Percentiles rank a stretch among this genome's conserved stretches.
Conservation (phyloP, 441 rosid genomes). For the Gossypium trilobum region DNA sequence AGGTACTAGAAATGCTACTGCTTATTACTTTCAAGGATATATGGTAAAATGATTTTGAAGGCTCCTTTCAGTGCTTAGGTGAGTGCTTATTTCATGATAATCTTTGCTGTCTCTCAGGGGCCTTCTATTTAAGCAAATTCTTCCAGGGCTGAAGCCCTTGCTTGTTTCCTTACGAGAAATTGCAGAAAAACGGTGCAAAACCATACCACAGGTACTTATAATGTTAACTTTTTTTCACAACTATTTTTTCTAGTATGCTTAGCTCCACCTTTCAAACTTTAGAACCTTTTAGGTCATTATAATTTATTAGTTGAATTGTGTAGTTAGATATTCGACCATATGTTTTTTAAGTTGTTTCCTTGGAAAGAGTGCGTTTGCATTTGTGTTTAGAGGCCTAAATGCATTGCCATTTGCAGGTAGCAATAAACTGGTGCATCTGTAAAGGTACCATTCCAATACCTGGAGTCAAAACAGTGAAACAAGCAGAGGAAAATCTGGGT, state of each 20-base stretch:
- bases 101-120: slow-evolving; percentile 31
- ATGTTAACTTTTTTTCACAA: background rate
- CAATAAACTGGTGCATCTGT: slow-evolving; percentile 89
- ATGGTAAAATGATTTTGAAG: background rate
- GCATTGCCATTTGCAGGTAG: slow-evolving; percentile 35
- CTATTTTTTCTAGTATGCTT: background rate
- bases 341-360: background rate
- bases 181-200: slow-evolving; percentile 51
- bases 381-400: background rate
- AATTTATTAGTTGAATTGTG: background rate
- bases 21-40: background rate
- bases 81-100: background rate
- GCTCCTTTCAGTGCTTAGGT: background rate
- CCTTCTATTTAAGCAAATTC: slow-evolving; percentile 64
- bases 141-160: slow-evolving; percentile 69
- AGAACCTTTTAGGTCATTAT: background rate
- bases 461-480: slow-evolving; percentile 62
- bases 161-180: slow-evolving; percentile 42
- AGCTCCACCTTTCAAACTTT: background rate
- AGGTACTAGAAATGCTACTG: slow-evolving; percentile 34
- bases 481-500: slow-evolving; percentile 74
- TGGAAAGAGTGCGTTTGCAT: no score
- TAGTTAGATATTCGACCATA: background rate
- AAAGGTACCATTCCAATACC: slow-evolving; percentile 86
- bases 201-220: slow-evolving; percentile 51